Evolutionary conservation across 2,329 filamentous ascomycete species (phyloP).

Genomic region (Keithomyces neogunnii): DNA sequence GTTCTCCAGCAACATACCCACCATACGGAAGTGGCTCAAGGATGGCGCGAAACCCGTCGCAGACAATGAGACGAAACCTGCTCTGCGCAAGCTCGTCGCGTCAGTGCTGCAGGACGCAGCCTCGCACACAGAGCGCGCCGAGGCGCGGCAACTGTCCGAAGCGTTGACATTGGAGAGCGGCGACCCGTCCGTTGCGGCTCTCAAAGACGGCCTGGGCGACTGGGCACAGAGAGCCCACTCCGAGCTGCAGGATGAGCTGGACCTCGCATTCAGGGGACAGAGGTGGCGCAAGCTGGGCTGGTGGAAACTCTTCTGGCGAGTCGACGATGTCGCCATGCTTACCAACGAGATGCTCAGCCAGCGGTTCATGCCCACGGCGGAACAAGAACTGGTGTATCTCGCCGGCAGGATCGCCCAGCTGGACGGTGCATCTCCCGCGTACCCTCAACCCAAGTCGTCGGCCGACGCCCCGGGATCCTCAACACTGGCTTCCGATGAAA

Average conservation of each 20-base stretch:
- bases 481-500: slow-evolving; percentile 16
- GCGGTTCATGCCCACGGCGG: slow-evolving; percentile 68
- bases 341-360: slow-evolving; percentile 69
- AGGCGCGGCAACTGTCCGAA: slow-evolving; percentile 28
- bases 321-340: slow-evolving; percentile 83
- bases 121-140: slow-evolving; percentile 40
- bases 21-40: slow-evolving; percentile 58
- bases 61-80: slow-evolving; percentile 47
- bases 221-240: slow-evolving; percentile 79
- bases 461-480: slow-evolving; percentile 8
- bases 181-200: slow-evolving; percentile 25
- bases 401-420: slow-evolving; percentile 62
- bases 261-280: slow-evolving; percentile 65
- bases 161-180: slow-evolving; percentile 20
- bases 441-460: slow-evolving; percentile 26
- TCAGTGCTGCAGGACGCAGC: slow-evolving; percentile 54
- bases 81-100: slow-evolving; percentile 56
- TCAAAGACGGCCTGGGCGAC: slow-evolving; percentile 52
- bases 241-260: slow-evolving; percentile 73
- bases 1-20: slow-evolving; percentile 62
- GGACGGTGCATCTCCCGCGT: slow-evolving; percentile 19
- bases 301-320: slow-evolving; percentile 95
- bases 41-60: slow-evolving; percentile 31
- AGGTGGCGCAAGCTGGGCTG: slow-evolving; percentile 76
- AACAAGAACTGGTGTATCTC: slow-evolving; percentile 75